phyloP scores from a whole-genome alignment of 2,329 filamentous ascomycete genomes.

The Fusarium illudens region DNA sequence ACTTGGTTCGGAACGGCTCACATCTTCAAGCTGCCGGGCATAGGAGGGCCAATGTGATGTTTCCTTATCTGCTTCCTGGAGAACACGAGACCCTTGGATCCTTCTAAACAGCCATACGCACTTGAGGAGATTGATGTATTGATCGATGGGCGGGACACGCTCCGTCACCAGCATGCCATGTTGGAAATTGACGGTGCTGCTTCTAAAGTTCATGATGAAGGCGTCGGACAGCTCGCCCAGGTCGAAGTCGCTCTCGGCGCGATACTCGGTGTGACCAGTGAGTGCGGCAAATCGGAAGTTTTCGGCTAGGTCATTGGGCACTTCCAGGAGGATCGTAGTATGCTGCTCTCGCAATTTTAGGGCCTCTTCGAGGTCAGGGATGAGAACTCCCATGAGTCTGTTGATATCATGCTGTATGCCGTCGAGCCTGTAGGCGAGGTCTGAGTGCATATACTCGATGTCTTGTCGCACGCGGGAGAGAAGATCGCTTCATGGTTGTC shows the following conservation, averaged over 20 bases:
- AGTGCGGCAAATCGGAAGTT: constrained; percentile 38
- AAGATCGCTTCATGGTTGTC: constrained; percentile 41
- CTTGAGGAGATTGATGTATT: constrained; percentile 47
- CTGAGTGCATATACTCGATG: constrained; percentile 40
- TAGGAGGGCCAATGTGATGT: constrained; percentile 50
- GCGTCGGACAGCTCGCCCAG: constrained; percentile 45
- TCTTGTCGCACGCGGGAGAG: constrained; percentile 42
- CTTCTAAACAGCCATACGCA: constrained; percentile 45
- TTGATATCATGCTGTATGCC: constrained; percentile 36
- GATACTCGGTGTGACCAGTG: constrained; percentile 32
- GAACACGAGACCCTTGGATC: constrained; percentile 26
- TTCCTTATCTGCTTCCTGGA: constrained; percentile 22
- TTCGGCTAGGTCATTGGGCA: constrained; percentile 38
- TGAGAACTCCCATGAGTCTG: constrained; percentile 38
- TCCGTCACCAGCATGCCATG: constrained; percentile 42
- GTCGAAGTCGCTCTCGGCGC: constrained; percentile 33
- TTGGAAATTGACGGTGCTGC: constrained; percentile 38
- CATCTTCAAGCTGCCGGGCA: constrained; percentile 44
- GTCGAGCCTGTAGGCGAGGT: constrained; percentile 37
- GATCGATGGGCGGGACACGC: constrained; percentile 32
- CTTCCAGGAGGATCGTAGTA: constrained; percentile 13
- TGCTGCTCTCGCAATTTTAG: constrained; percentile 33
- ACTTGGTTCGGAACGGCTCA: constrained; percentile 14
- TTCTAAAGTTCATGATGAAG: constrained; percentile 44
- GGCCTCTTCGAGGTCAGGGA: constrained; percentile 40